Evolutionary conservation across 768 basidiomycete genomes (phyloP).

Genomic region (Kwoniella newhampshirensis): DNA sequence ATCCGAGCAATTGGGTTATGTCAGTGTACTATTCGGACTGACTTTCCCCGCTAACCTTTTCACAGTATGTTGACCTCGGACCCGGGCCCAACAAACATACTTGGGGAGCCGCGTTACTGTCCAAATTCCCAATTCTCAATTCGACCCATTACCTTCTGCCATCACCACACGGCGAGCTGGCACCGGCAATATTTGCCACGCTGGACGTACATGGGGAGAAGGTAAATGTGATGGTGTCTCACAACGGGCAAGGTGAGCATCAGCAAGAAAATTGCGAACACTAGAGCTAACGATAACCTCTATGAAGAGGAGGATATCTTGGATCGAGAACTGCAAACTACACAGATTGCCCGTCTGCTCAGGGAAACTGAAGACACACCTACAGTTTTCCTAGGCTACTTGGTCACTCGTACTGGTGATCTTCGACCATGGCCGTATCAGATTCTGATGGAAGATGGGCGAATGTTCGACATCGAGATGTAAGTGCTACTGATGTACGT

Average conservation of each 20-base stretch:
- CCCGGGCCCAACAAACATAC: slow-evolving; percentile 86
- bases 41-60: neutral
- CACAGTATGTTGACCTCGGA: slow-evolving; percentile 79
- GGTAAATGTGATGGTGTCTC: slow-evolving; percentile 79
- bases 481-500: too few relatives aligned
- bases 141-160: slow-evolving; percentile 83
- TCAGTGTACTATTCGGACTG: slow-evolving; percentile 53
- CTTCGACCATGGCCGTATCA: slow-evolving; percentile 50
- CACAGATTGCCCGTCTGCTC: slow-evolving; percentile 77
- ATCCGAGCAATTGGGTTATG: slow-evolving; percentile 76
- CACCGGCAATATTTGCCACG: slow-evolving; percentile 83
- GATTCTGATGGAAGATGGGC: slow-evolving; percentile 66
- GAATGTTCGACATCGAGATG: slow-evolving; percentile 74
- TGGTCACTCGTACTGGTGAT: slow-evolving; percentile 48
- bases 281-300: neutral
- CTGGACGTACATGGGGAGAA: slow-evolving; percentile 74
- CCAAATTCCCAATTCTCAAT: slow-evolving; percentile 87
- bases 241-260: slow-evolving; percentile 79
- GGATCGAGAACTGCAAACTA: slow-evolving; percentile 84
- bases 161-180: slow-evolving; percentile 73
- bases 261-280: too few relatives aligned
- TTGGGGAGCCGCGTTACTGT: slow-evolving; percentile 80
- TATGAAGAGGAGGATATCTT: slow-evolving; percentile 77
- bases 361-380: slow-evolving; percentile 67
- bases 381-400: slow-evolving; percentile 55